Evolutionary conservation across 2,329 filamentous ascomycete genomes (phyloP).

Genomic region (Verticillium klebahnii): DNA sequence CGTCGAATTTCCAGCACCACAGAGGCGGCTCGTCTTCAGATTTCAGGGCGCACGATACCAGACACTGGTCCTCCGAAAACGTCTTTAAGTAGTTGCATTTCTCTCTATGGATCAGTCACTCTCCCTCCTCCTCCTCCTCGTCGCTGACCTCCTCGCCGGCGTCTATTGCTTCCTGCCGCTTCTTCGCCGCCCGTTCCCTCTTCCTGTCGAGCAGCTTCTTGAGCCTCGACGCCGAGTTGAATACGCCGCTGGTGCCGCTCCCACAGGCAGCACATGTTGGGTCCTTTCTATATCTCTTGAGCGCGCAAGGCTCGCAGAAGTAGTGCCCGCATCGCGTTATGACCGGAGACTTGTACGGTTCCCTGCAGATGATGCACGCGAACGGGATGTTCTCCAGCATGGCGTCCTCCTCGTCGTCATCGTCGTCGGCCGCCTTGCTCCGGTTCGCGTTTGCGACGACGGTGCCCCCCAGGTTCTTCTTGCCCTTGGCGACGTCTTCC

Average conservation of each 20-base stretch:
- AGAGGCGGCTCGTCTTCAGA: too few relatives aligned
- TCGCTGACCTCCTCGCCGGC: conserved; percentile 45
- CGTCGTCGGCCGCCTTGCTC: conserved; percentile 24
- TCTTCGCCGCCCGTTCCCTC: conserved; percentile 54
- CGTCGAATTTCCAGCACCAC: too few relatives aligned
- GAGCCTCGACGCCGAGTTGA: conserved; percentile 81
- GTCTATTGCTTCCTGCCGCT: conserved; percentile 48
- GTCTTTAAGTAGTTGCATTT: background rate
- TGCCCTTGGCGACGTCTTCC: conserved; percentile 77
- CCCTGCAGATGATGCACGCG: conserved; percentile 80
- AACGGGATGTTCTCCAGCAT: conserved; percentile 83
- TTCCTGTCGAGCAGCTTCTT: conserved; percentile 77
- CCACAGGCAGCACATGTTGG: conserved; percentile 85
- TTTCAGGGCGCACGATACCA: too few relatives aligned
- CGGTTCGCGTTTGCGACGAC: conserved; percentile 57
- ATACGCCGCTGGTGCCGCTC: conserved; percentile 80
- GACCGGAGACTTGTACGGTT: conserved; percentile 73
- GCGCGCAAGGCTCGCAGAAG: conserved; percentile 87
- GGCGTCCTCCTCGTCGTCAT: conserved; percentile 58
- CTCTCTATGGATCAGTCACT: conserved; percentile 3
- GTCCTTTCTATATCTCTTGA: conserved; percentile 81
- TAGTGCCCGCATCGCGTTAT: conserved; percentile 92
- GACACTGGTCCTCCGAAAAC: too few relatives aligned
- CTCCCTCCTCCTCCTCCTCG: conserved; percentile 30
- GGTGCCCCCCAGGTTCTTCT: conserved; percentile 57